phyloP scores from a whole-genome alignment of 2,329 filamentous ascomycete genomes.

The Verticillium dahliae region DNA sequence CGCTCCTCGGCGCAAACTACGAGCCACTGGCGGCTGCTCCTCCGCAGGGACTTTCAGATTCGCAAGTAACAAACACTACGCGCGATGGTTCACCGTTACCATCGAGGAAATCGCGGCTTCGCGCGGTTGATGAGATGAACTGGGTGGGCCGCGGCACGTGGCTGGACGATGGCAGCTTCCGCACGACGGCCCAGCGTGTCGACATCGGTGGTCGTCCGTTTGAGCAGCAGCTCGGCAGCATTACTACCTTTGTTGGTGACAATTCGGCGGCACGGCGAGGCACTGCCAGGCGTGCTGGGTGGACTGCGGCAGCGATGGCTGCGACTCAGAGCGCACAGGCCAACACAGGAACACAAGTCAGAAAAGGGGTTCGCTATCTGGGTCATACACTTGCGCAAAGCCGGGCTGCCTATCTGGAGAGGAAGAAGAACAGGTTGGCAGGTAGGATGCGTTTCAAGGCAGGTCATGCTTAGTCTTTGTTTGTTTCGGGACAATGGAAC shows the following conservation, averaged over 20 bases:
- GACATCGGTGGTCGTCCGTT: background rate
- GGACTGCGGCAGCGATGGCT: too few relatives aligned
- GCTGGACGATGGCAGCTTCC: background rate
- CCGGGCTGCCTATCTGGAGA: too few relatives aligned
- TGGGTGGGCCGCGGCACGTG: background rate
- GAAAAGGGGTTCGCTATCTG: too few relatives aligned
- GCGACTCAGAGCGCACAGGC: too few relatives aligned
- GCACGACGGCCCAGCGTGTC: background rate
- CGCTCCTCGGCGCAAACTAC: background rate
- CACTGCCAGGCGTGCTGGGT: background rate
- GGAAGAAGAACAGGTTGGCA: too few relatives aligned
- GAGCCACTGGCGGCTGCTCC: background rate
- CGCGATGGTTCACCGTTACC: background rate
- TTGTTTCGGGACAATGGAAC: too few relatives aligned
- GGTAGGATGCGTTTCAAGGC: too few relatives aligned
- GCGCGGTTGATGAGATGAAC: background rate
- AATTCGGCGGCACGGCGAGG: background rate
- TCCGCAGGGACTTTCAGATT: background rate
- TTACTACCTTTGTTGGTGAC: background rate
- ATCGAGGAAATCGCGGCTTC: background rate
- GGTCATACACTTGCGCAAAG: too few relatives aligned
- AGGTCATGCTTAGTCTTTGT: too few relatives aligned
- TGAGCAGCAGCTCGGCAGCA: background rate
- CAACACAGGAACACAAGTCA: too few relatives aligned
- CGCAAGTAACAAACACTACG: background rate